phyloP scores from a whole-genome alignment of 768 basidiomycete genomes.

The Tylopilus vinaceipallidus region DNA sequence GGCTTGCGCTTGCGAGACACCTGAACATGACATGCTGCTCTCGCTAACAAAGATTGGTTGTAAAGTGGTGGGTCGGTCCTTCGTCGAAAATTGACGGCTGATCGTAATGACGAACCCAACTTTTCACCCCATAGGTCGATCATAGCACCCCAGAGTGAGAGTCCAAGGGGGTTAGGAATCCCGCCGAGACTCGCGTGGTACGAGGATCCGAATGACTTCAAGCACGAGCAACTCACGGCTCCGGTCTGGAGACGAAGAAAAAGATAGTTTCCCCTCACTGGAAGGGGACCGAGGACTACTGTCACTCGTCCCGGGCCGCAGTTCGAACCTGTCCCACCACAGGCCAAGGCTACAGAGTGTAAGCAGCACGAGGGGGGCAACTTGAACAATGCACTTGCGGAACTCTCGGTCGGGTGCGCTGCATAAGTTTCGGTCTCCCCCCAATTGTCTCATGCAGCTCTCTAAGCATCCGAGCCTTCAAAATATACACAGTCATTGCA shows the following conservation, averaged over 20 bases:
- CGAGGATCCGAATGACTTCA: not conserved
- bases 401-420: conserved; percentile 71
- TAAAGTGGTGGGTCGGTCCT: conserved; percentile 42
- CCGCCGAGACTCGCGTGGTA: conserved; percentile 26
- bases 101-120: conserved; percentile 34
- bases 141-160: conserved; percentile 14
- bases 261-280: conserved; percentile 10
- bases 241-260: conserved; percentile 34
- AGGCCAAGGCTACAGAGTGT: conserved; percentile 63
- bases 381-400: conserved; percentile 79
- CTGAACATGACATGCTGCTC: conserved; percentile 32
- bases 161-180: conserved; percentile 26
- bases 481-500: too few species aligned
- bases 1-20: conserved; percentile 13
- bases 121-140: conserved; percentile 38
- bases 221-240: not conserved
- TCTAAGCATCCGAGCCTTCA: too few species aligned
- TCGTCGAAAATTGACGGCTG: conserved; percentile 1
- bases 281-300: not conserved
- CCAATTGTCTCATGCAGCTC: not conserved
- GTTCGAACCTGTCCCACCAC: conserved; percentile 51
- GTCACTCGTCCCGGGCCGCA: conserved; percentile 13
- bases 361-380: conserved; percentile 68
- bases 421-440: not conserved
- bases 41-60: conserved; percentile 34